A percentile compares a stretch with the other conserved stretches of the same genome.
Evolutionary conservation across 371 early-diverging fungal species (phyloP).

Genomic region (Mucor piriformis): DNA sequence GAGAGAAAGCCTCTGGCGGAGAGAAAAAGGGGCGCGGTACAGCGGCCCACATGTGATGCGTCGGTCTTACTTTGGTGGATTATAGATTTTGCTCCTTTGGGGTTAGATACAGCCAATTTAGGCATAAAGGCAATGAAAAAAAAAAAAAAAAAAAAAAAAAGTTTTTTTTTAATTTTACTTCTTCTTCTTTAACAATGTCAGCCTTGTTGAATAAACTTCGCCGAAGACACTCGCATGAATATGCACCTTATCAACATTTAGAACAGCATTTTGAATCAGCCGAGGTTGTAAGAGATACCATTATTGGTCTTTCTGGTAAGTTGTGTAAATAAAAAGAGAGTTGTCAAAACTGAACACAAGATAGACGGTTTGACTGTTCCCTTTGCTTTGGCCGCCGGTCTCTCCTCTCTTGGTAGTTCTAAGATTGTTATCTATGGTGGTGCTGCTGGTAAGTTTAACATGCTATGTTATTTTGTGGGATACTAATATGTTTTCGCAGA

Average conservation of each 20-base stretch:
- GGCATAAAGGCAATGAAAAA: too few relatives aligned
- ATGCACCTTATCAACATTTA: constrained; percentile 47
- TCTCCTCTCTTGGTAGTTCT: constrained; percentile 62
- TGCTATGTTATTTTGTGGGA: not conserved
- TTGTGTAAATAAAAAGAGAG: not conserved
- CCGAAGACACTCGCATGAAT: constrained; percentile 42
- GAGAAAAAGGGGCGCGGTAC: not conserved
- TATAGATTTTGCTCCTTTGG: not conserved
- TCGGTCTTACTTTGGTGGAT: not conserved
- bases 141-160: not conserved
- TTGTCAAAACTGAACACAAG: not conserved
- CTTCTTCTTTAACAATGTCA: constrained; percentile 26
- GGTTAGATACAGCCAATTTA: not conserved
- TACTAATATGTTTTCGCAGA: constrained; percentile 21
- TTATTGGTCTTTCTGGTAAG: constrained; percentile 67
- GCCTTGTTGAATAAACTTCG: constrained; percentile 36
- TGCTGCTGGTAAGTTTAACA: constrained; percentile 53
- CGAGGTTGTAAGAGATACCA: constrained; percentile 69
- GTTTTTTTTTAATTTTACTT: constrained; percentile 6
- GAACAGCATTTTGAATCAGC: constrained; percentile 73
- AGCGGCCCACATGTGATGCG: not conserved
- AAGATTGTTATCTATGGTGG: constrained; percentile 72
- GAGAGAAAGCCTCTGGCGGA: not conserved
- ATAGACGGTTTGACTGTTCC: constrained; percentile 78
- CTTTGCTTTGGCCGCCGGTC: constrained; percentile 78